Conservation (phyloP, 371 early-diverging fungal species). For the Pancytospora philotis region DNA sequence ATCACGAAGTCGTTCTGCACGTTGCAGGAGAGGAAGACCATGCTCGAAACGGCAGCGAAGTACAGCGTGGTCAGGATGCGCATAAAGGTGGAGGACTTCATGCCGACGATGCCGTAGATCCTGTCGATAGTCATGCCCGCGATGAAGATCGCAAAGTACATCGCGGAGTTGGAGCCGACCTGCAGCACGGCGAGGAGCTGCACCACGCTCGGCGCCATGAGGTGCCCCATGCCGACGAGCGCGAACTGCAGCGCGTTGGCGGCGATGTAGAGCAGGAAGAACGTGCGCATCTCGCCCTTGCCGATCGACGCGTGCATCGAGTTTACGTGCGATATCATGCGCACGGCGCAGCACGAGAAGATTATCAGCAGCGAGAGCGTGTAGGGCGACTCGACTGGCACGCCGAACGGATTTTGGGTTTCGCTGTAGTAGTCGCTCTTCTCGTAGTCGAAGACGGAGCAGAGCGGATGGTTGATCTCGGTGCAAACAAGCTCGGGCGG, state of each 20-base stretch:
- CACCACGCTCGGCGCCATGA: background rate
- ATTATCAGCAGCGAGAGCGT: constrained; percentile 34
- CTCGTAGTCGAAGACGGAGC: constrained; percentile 24
- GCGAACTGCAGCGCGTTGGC: constrained; percentile 20
- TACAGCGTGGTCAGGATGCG: constrained; percentile 19
- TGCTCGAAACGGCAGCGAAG: constrained; percentile 6
- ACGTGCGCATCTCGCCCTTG: constrained; percentile 47
- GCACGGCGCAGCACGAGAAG: constrained; percentile 11
- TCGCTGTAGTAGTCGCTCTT: constrained; percentile 23
- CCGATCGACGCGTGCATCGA: constrained; percentile 43
- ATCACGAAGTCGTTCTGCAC: constrained; percentile 9
- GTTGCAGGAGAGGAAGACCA: constrained; percentile 18
- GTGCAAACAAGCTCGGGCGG: constrained; percentile 38
- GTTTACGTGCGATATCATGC: constrained; percentile 42
- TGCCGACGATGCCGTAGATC: constrained; percentile 29
- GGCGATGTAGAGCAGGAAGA: constrained; percentile 47
- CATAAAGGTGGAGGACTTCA: constrained; percentile 18
- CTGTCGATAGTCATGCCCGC: constrained; percentile 32
- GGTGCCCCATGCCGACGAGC: constrained; percentile 17
- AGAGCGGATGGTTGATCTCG: constrained; percentile 38
- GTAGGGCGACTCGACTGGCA: constrained; percentile 32
- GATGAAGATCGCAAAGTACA: constrained; percentile 40
- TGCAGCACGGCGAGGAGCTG: constrained; percentile 27
- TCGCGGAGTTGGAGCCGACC: constrained; percentile 24
- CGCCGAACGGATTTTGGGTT: constrained; percentile 7